Evolutionary conservation across 148 eudicot species (phyloP), one percentile per base, ranked within the genome.

Genomic region (Arbutus unedo): DNA sequence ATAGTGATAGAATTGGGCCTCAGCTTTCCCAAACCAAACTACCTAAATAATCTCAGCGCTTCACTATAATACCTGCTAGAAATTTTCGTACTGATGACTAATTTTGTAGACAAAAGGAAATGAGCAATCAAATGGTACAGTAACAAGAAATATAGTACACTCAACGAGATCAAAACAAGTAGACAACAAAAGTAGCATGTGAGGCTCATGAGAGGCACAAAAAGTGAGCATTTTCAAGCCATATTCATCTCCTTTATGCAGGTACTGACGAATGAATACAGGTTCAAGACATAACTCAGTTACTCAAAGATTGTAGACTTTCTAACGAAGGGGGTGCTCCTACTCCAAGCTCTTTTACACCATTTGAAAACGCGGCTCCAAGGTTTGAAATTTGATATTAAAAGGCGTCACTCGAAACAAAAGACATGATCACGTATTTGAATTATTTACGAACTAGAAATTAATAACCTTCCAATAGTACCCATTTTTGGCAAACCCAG

Each of bases 1-100:
- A 95, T 80, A 84, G 87, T 89, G 77, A 88, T 91, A 64, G 97
- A 92, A 83, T 86, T 90, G 25, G 91, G 87, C 85, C 90, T 89
- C 25, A 88, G 81, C 67, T 13, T 80, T 44, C 77, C 79, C 85
- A 85, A 59, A 8, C 93, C 88, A 85, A 88, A 85, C 8, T 81
- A 83, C 66, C 70, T 84, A 82, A 93, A 92, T n/a, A 92, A 84
- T 82, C 72, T 13, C 67, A 92, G 54, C 21, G 90, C 88, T 31
- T 92, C 91, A 81, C 80, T 41, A 57, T 56, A 86, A 82, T 64
- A 81, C 71, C 71, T 66, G 71, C 31, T 4, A 43, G 38, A 10
- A 43, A 11, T 3, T 11, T 10, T 6, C 44, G 23, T 11, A 66
- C 43, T 25, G 15, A 11, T 21, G 7, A 21, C 25, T 57, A 18